Evolutionary conservation across 768 basidiomycete genomes (phyloP).

Genomic region (Tubosaeta sp.): DNA sequence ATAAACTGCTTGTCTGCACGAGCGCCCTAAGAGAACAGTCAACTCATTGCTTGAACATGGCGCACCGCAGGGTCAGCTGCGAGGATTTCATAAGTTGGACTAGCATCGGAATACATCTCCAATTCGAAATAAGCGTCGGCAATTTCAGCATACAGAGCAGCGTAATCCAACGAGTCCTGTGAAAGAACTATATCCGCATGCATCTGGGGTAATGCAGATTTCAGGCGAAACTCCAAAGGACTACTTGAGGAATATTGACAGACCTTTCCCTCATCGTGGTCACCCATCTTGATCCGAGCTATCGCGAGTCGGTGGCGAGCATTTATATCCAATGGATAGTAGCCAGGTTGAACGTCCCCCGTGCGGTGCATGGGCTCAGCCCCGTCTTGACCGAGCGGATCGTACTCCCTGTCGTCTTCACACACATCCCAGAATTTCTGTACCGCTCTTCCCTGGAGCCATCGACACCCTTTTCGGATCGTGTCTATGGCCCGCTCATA

Average conservation of each 20-base stretch:
- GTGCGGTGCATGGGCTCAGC: constrained; percentile 31
- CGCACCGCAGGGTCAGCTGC: constrained; percentile 70
- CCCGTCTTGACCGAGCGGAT: constrained; percentile 56
- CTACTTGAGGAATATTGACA: constrained; percentile 39
- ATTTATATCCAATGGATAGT: constrained; percentile 33
- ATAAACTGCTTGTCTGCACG: constrained; percentile 67
- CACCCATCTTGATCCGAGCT: constrained; percentile 74
- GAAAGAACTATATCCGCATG: constrained; percentile 70
- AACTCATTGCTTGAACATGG: constrained; percentile 3
- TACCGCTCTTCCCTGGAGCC: constrained; percentile 81
- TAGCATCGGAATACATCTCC: constrained; percentile 73
- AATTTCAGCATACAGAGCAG: constrained; percentile 73
- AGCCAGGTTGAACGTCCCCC: constrained; percentile 52
- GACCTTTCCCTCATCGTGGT: constrained; percentile 76
- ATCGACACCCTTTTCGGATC: constrained; percentile 74
- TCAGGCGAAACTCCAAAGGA: not conserved
- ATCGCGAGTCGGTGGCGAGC: constrained; percentile 81
- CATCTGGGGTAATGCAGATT: constrained; percentile 39
- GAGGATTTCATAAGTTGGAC: constrained; percentile 74
- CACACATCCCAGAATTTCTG: constrained; percentile 78
- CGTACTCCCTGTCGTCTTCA: constrained; percentile 86
- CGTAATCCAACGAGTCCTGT: constrained; percentile 72
- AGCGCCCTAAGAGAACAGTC: not conserved
- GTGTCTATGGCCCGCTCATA: constrained; percentile 63
- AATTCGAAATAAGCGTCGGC: constrained; percentile 74